Evolutionary conservation across 345 rosid genomes (phyloP), one percentile per base, ranked within the genome.

Genomic region (Melaleuca alternifolia): DNA sequence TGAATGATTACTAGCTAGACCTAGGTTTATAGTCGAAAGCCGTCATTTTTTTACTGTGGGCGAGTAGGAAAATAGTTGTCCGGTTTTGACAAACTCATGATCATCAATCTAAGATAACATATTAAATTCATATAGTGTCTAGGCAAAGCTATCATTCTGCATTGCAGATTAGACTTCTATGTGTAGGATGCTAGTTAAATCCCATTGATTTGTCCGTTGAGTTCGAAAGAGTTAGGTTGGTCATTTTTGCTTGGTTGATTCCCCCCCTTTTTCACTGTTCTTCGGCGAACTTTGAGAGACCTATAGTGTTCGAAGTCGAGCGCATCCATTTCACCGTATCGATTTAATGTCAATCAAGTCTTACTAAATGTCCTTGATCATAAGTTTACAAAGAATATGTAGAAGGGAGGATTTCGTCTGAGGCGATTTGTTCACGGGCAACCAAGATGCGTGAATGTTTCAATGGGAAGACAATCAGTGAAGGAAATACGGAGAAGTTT

Each of bases 91-190:
- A 2, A 41, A 2, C 41, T 41, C 41, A 41, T 41, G 4, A 41
- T 5, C 16, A 14, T 15, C 1, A 5, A 14, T 62, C 1, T 28
- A 28, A 62, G 13, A 30, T 14, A 5, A 62, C 21, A 14, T 62
- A 2, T 0, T 28, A 30, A 62, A 7, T 62, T 14, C 11, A 62
- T 0, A 16, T 37, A 33, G 0, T 33, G 24, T 21, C 18, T 1
- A 1, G 12, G 13, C 3, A 4, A 65, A 9, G 6, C 18, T 33
- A 9, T 16, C 8, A 30, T 2, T 8, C 33, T 12, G 33, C 6
- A 59, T 59, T 30, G 11, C 7, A n/a, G 3, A 14, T 57, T 59
- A 59, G 33, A 59, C 28, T 11, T 57, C 24, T 24, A 57, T 0
- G 24, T 57, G 24, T 57, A 0, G 1, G 5, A 1, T 5, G 10